Evolutionary conservation across 2,329 filamentous ascomycete species (phyloP), one percentile per base, ranked within the genome.

Genomic region (Penicillium sp.): DNA sequence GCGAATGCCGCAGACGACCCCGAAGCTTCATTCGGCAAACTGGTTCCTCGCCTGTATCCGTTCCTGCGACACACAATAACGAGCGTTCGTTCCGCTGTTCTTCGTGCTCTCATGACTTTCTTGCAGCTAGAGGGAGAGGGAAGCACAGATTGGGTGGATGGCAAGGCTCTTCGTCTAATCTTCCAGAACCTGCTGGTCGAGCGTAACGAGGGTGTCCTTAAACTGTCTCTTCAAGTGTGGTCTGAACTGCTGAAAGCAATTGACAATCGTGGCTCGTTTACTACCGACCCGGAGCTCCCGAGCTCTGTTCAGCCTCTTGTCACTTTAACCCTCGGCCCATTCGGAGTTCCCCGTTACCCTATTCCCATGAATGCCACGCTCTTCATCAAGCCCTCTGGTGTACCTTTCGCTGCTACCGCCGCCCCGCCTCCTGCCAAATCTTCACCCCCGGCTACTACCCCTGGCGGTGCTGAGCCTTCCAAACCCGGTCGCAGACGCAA

Each of bases 11-110:
- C 82, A 6, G 78, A 86, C 59, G 87, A 96, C 61, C 80, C 88
- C 10, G 85, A 90, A 57, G 85, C 91, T 45, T 95, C 91, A 1
- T 98, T 98, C 66, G 88, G 88, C 3, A 82, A 93, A 52, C 77
- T 98, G 26, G 91, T 98, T 4, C 93, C 94, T 20, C 83, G 93
- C 37, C 81, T 98, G 3, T 98, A 96, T 62, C 91, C 91, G 3
- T 98, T 98, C 76, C 74, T 98, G 36, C 85, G 93, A 47, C 93
- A 98, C 67, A 98, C 94, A 6, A 97, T 98, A 59, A 95, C 89
- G 1, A 95, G 87, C 46, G 93, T 98, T 40, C 87, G 93, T 43
- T 85, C 91, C 32, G 91, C 93, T 8, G 93, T 98, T 3, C 77
- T 98, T 38, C 89, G 95, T 61, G 93, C 93, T 28, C 76, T 98